Evolutionary conservation across 192 early-diverging fungal genomes (phyloP).

Genomic region (Geosiphon pyriformis): DNA sequence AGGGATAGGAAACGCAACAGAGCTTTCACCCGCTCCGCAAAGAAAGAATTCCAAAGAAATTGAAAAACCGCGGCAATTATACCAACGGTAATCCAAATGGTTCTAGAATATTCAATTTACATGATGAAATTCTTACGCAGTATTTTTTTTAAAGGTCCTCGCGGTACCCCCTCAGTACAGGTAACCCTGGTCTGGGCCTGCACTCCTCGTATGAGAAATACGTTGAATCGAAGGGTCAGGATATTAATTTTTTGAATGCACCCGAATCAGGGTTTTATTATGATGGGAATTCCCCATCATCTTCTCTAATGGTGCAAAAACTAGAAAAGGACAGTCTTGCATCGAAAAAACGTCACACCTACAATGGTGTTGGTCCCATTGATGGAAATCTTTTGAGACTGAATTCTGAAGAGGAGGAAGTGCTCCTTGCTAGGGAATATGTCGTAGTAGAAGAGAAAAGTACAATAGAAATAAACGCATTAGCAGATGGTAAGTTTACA

Average conservation of each 20-base stretch:
- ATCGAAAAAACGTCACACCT: conserved; percentile 20
- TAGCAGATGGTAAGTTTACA: conserved; percentile 61
- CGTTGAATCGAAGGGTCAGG: no score
- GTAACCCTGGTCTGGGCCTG: no score
- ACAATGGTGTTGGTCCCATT: conserved; percentile 21
- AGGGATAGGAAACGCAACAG: background rate
- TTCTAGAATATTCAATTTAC: background rate
- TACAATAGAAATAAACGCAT: conserved; percentile 65
- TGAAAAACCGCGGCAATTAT: background rate
- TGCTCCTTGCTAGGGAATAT: conserved; percentile 61
- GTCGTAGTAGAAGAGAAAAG: conserved; percentile 64
- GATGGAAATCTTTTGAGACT: conserved; percentile 18
- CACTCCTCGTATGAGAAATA: no score
- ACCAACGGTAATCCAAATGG: background rate
- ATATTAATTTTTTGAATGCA: no score
- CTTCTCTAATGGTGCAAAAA: conserved; percentile 21
- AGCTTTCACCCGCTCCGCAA: background rate
- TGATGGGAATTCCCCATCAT: conserved; percentile 19
- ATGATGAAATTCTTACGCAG: background rate
- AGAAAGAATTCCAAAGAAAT: conserved; percentile 6
- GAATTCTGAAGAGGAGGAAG: conserved; percentile 43
- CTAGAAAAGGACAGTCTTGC: background rate
- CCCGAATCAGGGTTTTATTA: no score
- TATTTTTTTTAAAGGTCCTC: background rate
- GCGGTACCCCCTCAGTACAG: background rate